Conservation (phyloP, 139 green algal species). For the Auxenochlorella pyrenoidosa region DNA sequence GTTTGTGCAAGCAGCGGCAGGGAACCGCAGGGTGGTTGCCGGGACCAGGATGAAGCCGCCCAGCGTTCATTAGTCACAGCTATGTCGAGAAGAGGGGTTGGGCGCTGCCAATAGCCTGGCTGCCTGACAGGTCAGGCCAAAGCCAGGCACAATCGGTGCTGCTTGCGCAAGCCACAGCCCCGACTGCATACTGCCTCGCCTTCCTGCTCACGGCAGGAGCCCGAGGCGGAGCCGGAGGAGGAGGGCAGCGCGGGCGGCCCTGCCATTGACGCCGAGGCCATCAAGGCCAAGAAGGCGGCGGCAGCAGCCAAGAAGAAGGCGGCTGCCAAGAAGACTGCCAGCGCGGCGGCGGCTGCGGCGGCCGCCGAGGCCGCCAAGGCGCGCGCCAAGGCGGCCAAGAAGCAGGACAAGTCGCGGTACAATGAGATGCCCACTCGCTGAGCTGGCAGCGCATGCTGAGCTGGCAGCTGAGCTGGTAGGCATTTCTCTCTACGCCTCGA, state of each 20-base stretch:
- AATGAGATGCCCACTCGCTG: slow-evolving; percentile 54
- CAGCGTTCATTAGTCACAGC: too few species aligned
- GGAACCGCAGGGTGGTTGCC: too few species aligned
- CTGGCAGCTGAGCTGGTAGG: neutral
- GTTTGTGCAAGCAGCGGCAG: too few species aligned
- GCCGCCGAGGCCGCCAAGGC: slow-evolving; percentile 42
- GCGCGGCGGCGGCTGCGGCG: slow-evolving; percentile 30
- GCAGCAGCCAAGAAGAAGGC: slow-evolving; percentile 47
- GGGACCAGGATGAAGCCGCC: too few species aligned
- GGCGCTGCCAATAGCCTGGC: too few species aligned
- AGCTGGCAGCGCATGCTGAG: neutral
- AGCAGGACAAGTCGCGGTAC: slow-evolving; percentile 46
- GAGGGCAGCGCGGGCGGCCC: neutral
- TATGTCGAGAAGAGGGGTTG: too few species aligned
- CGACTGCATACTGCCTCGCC: neutral
- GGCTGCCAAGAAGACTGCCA: slow-evolving; percentile 11
- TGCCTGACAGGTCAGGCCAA: too few species aligned
- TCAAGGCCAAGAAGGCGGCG: slow-evolving; percentile 45
- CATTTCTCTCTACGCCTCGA: neutral
- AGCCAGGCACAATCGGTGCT: too few species aligned
- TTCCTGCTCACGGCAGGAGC: neutral
- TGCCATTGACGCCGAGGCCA: slow-evolving; percentile 19
- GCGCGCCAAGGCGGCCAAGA: slow-evolving; percentile 45
- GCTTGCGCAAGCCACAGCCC: too few species aligned
- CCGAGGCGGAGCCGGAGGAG: neutral